Evolutionary conservation across 208 protist species (phyloP), one percentile per base, ranked within the genome.

Genomic region (Leishmania gerbilli): DNA sequence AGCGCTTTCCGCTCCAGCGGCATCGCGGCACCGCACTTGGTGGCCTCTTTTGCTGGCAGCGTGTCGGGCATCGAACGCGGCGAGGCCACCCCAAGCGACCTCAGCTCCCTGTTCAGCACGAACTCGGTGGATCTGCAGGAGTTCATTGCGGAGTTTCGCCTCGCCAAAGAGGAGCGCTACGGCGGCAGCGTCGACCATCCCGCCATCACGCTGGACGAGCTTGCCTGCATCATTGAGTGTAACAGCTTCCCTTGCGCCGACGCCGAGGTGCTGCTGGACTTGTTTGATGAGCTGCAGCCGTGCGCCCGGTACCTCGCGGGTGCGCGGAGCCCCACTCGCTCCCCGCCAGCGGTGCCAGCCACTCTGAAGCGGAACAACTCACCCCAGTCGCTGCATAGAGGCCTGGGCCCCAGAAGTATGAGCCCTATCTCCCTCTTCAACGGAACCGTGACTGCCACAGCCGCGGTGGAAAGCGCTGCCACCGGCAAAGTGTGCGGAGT

Each of bases 211-310:
- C 77, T 93, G 45, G 88, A 93, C 55, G 85, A 88, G 15, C 74
- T 96, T 19, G 87, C 85, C n/a, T 82, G 89, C 51, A 92, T 96
- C 9, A 62, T 95, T 7, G 90, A 96, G 62, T 76, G 56, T 9
- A 89, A 90, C 34, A 81, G 82, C 76, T 83, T 95, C 51, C 89
- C 91, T 31, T 71, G 91, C 13, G 77, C 88, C 5, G 91, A 96
- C 62, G 86, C 83, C 27, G 77, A 81, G 37, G 69, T 95, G 47
- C 84, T 96, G 60, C 53, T 88, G 6, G 91, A 92, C 51, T 69
- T 96, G 24, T 96, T 96, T 77, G 87, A 92, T 58, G 93, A 96
- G 45, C 82, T 96, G 40, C 85, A 81, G 72, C 77, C 82, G 7
- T 85, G 77, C 84, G 74, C 65, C 17, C 85, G 42, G 19, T 85